A percentile compares a stretch with the other conserved stretches of the same genome.
Evolutionary conservation across 768 basidiomycete genomes (phyloP).

Genomic region (Sarcodon sp.): DNA sequence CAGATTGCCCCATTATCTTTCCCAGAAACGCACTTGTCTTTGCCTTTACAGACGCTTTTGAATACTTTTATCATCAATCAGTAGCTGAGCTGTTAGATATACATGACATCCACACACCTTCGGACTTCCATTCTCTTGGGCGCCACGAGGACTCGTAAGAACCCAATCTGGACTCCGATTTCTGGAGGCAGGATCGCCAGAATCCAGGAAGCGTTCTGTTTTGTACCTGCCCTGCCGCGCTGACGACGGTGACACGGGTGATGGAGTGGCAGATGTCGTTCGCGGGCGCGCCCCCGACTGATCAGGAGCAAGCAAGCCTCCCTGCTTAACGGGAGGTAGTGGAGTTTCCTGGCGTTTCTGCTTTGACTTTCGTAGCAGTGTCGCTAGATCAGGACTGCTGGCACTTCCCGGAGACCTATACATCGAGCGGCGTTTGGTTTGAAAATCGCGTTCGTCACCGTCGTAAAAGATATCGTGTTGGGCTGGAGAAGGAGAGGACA

Average conservation of each 20-base stretch:
- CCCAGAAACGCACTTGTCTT: slow-evolving; percentile 77
- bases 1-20: slow-evolving; percentile 65
- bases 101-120: slow-evolving; percentile 30
- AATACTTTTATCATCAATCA: slow-evolving; percentile 18
- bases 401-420: slow-evolving; percentile 84
- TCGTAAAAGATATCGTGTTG: slow-evolving; percentile 46
- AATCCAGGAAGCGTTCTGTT: too few relatives aligned
- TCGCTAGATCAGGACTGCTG: slow-evolving; percentile 85
- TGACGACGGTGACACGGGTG: neutral
- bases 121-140: neutral
- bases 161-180: slow-evolving; percentile 14
- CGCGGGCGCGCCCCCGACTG: neutral
- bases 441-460: slow-evolving; percentile 52
- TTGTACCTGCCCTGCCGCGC: too few relatives aligned
- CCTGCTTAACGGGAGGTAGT: slow-evolving; percentile 22
- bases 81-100: slow-evolving; percentile 1
- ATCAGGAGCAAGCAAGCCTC: neutral
- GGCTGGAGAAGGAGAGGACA: slow-evolving; percentile 40
- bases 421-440: slow-evolving; percentile 71
- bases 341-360: slow-evolving; percentile 25
- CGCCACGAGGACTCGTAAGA: slow-evolving; percentile 9
- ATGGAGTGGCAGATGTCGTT: neutral
- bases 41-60: slow-evolving; percentile 54
- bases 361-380: slow-evolving; percentile 74
- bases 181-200: neutral